phyloP scores from a whole-genome alignment of 768 basidiomycete species.

The Vararia minispora region DNA sequence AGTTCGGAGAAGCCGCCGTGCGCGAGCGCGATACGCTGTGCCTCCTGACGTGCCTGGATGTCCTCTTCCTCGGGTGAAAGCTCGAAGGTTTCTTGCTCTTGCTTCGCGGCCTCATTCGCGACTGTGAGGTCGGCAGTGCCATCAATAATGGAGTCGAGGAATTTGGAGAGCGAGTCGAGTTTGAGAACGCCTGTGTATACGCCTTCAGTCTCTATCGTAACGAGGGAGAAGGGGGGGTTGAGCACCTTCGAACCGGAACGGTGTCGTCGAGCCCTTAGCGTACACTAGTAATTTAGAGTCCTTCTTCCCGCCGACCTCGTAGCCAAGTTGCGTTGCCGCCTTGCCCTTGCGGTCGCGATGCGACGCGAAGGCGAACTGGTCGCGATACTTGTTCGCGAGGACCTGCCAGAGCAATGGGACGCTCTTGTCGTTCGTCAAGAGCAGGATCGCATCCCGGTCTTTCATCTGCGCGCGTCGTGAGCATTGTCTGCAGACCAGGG shows the following conservation, averaged over 20 bases:
- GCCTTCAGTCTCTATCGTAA: not conserved
- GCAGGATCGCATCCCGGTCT: conserved; percentile 45
- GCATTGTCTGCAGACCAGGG: not conserved
- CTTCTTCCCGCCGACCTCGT: conserved; percentile 37
- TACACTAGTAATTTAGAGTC: conserved; percentile 65
- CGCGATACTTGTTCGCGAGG: conserved; percentile 60
- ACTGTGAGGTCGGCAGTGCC: conserved; percentile 48
- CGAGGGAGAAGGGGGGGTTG: not conserved
- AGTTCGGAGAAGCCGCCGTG: conserved; percentile 40
- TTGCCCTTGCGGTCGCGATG: conserved; percentile 58
- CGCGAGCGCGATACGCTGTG: conserved; percentile 37
- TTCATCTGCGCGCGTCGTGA: conserved; percentile 19
- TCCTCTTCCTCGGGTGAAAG: conserved; percentile 28
- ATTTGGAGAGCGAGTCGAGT: conserved; percentile 61
- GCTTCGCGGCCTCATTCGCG: conserved; percentile 20
- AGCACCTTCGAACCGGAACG: conserved; percentile 60
- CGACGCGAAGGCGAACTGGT: conserved; percentile 48
- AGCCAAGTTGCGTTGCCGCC: conserved; percentile 45
- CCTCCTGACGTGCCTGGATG: conserved; percentile 39
- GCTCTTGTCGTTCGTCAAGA: conserved; percentile 66
- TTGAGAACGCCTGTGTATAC: conserved; percentile 49
- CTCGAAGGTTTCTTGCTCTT: conserved; percentile 1
- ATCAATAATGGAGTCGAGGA: conserved; percentile 60
- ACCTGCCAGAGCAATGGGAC: conserved; percentile 75
- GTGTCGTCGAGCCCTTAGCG: conserved; percentile 42